Evolutionary conservation across 139 green algal species (phyloP).

Genomic region (Pseudopediastrum boryanum): DNA sequence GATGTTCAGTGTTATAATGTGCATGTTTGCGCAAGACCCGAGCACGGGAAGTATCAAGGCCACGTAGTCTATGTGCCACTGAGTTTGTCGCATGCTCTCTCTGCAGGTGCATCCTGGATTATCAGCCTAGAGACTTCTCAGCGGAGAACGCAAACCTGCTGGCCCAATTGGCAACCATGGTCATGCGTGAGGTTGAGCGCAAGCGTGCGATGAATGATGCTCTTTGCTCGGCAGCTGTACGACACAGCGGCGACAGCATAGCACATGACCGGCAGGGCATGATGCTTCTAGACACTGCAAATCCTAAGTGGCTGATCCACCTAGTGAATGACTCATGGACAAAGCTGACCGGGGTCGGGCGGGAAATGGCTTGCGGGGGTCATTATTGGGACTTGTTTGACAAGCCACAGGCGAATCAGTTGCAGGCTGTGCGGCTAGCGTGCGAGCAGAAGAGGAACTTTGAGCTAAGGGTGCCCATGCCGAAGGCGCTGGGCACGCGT

Average conservation of each 20-base stretch:
- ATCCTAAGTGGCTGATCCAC: constrained; percentile 32
- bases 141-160: constrained; percentile 21
- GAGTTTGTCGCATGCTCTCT: too few species aligned
- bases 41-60: too few species aligned
- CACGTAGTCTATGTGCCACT: too few species aligned
- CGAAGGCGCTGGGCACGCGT: neutral
- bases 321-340: constrained; percentile 36
- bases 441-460: constrained; percentile 37
- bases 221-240: constrained; percentile 22
- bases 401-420: constrained; percentile 1
- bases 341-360: constrained; percentile 12
- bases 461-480: constrained; percentile 22
- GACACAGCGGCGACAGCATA: constrained; percentile 35
- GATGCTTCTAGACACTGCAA: constrained; percentile 33
- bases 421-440: constrained; percentile 29
- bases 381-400: constrained; percentile 45
- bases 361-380: constrained; percentile 22
- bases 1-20: too few species aligned
- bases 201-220: constrained; percentile 30
- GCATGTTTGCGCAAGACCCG: too few species aligned
- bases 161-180: constrained; percentile 34
- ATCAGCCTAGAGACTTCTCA: constrained; percentile 18
- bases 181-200: constrained; percentile 39
- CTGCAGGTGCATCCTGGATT: constrained; percentile 36
- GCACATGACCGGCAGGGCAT: constrained; percentile 29